Percentiles rank a stretch among this genome's conserved stretches.
Conservation (phyloP, 352 stramenopile genomes). For the Phytophthora pluvialis region DNA sequence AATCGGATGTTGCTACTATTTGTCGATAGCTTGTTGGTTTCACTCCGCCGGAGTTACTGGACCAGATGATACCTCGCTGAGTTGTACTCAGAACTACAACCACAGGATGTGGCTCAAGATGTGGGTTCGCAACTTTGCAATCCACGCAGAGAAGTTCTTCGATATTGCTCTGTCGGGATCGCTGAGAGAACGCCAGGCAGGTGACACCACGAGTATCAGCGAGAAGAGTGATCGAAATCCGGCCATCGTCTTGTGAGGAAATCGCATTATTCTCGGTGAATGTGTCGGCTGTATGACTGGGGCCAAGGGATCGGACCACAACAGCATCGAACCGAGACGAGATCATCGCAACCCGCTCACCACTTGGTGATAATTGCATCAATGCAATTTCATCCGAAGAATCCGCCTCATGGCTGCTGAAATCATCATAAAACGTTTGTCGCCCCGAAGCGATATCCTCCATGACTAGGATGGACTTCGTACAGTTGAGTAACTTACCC, state of each 20-base stretch:
- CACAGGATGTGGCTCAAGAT: conserved; percentile 1
- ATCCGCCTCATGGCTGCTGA: neutral
- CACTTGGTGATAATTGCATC: conserved; percentile 39
- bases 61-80: conserved; percentile 30
- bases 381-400: conserved; percentile 28
- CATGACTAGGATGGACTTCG: conserved; percentile 34
- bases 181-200: conserved; percentile 28
- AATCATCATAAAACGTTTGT: conserved; percentile 31
- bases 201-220: conserved; percentile 15
- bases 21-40: conserved; percentile 11
- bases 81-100: conserved; percentile 23
- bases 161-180: neutral
- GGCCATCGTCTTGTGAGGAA: neutral
- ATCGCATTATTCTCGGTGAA: conserved; percentile 2
- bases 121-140: conserved; percentile 16
- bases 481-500: conserved; percentile 41
- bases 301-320: conserved; percentile 21
- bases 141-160: conserved; percentile 38
- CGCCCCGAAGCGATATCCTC: conserved; percentile 40
- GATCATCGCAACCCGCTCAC: conserved; percentile 26
- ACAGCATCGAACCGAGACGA: conserved; percentile 32
- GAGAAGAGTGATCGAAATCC: conserved; percentile 15
- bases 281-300: neutral
- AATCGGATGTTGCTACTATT: conserved; percentile 28
- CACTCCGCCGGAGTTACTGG: conserved; percentile 16